Evolutionary conservation across 257 asterid species (phyloP).

Genomic region (Anisodus tanguticus): DNA sequence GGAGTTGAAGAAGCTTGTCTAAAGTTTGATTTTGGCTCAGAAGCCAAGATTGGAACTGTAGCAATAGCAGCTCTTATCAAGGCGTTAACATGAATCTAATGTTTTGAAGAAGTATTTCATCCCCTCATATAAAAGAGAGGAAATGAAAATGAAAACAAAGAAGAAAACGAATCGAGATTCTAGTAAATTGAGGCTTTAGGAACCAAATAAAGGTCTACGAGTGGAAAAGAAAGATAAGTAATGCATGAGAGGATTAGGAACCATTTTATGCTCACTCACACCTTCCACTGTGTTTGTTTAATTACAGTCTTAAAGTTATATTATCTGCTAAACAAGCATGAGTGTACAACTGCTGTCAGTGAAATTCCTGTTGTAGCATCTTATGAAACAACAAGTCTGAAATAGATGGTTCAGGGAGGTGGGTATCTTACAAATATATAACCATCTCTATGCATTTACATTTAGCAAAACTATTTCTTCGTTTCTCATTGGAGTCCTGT

Average conservation of each 20-base stretch:
- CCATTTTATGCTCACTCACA: neutral
- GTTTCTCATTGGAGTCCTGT: neutral
- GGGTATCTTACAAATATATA: neutral
- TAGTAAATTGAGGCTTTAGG: neutral
- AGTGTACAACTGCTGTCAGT: slow-evolving; percentile 2
- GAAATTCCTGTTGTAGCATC: neutral
- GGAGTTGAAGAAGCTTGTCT: slow-evolving; percentile 5
- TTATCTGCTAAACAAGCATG: slow-evolving; percentile 5
- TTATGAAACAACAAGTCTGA: slow-evolving; percentile 9
- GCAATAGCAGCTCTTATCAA: neutral
- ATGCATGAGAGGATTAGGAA: neutral
- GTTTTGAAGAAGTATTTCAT: neutral
- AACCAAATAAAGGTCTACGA: neutral
- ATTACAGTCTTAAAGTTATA: neutral
- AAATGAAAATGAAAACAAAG: neutral
- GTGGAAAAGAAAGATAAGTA: neutral
- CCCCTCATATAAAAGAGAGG: neutral
- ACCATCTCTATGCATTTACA: neutral
- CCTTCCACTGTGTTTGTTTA: neutral
- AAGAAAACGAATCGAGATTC: neutral
- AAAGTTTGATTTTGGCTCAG: neutral
- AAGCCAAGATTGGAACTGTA: slow-evolving; percentile 12
- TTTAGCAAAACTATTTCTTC: neutral
- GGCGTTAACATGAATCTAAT: slow-evolving; percentile 16
- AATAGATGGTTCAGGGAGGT: slow-evolving; percentile 11